A percentile compares a stretch with the other conserved stretches of the same genome.
Evolutionary conservation across 805 yeast genomes (phyloP).

Genomic region (Saturnispora halmiae): DNA sequence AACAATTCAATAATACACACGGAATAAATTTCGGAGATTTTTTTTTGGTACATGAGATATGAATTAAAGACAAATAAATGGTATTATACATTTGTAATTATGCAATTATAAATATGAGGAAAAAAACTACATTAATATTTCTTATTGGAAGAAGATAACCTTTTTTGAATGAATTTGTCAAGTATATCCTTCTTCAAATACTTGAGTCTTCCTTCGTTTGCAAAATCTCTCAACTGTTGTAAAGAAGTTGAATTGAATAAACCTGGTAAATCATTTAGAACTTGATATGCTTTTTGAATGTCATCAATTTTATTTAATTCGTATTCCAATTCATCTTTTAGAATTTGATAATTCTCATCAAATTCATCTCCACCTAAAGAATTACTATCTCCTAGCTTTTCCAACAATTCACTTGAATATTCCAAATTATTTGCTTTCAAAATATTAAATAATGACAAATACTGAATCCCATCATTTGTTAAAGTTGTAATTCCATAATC

Average conservation of each 20-base stretch:
- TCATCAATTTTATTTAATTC: conserved; percentile 42
- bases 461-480: conserved; percentile 74
- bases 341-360: conserved; percentile 1
- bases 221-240: conserved; percentile 67
- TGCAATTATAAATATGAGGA: too few species aligned
- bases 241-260: conserved; percentile 62
- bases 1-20: too few species aligned
- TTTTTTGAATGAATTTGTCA: conserved; percentile 55
- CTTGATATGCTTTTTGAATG: conserved; percentile 31
- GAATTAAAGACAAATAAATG: too few species aligned
- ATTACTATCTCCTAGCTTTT: neutral
- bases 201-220: conserved; percentile 72
- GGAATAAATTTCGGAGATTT: too few species aligned
- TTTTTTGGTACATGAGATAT: too few species aligned
- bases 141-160: conserved; percentile 24
- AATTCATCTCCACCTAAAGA: neutral
- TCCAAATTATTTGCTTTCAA: conserved; percentile 10
- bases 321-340: conserved; percentile 25
- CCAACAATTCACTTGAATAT: neutral
- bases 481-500: conserved; percentile 76
- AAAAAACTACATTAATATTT: too few species aligned
- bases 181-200: conserved; percentile 53
- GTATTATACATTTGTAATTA: too few species aligned
- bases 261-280: conserved; percentile 74
- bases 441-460: conserved; percentile 36